Evolutionary conservation across 805 yeast genomes (phyloP).

Genomic region (Myxozyma sirexii): DNA sequence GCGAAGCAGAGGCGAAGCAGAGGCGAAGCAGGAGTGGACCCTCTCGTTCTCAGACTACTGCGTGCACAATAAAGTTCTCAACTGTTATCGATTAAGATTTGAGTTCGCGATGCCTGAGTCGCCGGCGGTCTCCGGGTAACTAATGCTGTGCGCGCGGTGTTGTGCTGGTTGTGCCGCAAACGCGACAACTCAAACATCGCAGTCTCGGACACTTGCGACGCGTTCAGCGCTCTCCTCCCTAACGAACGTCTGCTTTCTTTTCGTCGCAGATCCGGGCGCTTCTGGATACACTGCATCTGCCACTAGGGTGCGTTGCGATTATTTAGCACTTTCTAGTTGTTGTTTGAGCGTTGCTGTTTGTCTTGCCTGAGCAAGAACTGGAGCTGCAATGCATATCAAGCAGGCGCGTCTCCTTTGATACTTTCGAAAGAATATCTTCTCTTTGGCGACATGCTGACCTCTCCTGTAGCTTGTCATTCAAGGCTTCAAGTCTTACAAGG

Average conservation of each 20-base stretch:
- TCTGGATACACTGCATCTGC: too few species aligned
- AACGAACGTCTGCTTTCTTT: too few species aligned
- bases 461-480: conserved; percentile 62
- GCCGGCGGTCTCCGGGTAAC: conserved; percentile 19
- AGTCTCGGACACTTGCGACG: background rate
- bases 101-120: background rate
- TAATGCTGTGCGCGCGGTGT: background rate
- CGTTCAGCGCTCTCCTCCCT: too few species aligned
- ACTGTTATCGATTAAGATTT: conserved; percentile 1
- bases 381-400: conserved; percentile 24
- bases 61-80: too few species aligned
- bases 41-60: too few species aligned
- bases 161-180: background rate
- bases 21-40: too few species aligned
- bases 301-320: too few species aligned
- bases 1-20: background rate
- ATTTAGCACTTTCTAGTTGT: background rate
- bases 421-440: background rate
- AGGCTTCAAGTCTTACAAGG: conserved; percentile 92
- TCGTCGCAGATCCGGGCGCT: too few species aligned
- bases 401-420: conserved; percentile 18
- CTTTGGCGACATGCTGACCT: background rate
- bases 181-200: background rate
- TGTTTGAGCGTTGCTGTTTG: background rate
- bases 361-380: background rate